Base-by-base conservation (phyloP, 768 basidiomycete genomes). In the Strobilomyces echinocephalus region DNA sequence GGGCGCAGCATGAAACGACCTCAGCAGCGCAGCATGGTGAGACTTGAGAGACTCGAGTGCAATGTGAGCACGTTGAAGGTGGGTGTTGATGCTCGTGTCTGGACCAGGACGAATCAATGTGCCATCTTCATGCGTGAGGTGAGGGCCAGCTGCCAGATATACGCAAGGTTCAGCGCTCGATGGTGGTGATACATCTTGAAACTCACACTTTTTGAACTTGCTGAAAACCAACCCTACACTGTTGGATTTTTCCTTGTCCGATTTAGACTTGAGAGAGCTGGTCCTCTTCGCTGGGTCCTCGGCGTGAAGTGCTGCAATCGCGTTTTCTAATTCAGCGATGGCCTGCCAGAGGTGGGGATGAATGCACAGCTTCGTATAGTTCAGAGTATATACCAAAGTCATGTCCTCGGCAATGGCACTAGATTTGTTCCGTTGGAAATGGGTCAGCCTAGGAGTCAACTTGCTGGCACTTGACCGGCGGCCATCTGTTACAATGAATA, bases 371-470 rank as follows among this genome's bases (percentile, higher is more conserved):
- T 20, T 44, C 46, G 49, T 44, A 40, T 24, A 26, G 9, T 1
- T 50, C 26, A 54, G 38, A 15, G 52, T 14, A 75, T 80, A 54
- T 63, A 89, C 88, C 54, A 60, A 65, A 30, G 78, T 78, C 76
- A 91, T 87, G 62, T 87, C 85, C 45, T 89, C 85, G 16, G 82
- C 72, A 50, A 86, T 71, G 26, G 67, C 57, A 15, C 74, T 77
- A 8, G 80, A 76, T 60, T 78, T 80, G 60, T 69, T 79, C 52
- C 79, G 53, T 62, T 79, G 52, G 70, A 58, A 60, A 68, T 83
- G 60, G 66, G 74, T 65, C 69, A 77, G 43, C 70, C 78, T 55
- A 64, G 73, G 58, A 66, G 72, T 48, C 61, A 73, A 59, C 54
- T 67, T 70, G 35, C 64, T 61, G 1, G 73, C 69, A 41, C 57